A percentile compares a stretch with the other conserved stretches of the same genome.
Evolutionary conservation across 768 basidiomycete species (phyloP).

Genomic region (Phlebiopsis flavidoalba): DNA sequence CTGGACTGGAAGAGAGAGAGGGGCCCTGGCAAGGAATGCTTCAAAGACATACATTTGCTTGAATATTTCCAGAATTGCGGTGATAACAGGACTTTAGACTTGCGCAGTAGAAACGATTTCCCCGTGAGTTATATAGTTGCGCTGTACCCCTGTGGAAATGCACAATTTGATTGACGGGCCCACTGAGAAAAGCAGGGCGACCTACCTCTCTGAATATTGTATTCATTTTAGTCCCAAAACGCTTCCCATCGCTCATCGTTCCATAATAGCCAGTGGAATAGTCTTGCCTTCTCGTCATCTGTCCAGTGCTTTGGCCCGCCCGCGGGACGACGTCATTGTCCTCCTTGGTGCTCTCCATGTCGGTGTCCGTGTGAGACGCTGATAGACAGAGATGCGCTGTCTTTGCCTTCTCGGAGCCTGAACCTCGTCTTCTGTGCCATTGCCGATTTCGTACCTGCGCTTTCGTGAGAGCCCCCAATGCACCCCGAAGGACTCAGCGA

Average conservation of each 20-base stretch:
- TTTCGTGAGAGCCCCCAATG: neutral
- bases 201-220: constrained; percentile 74
- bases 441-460: constrained; percentile 1
- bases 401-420: constrained; percentile 8
- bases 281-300: constrained; percentile 73
- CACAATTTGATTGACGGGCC: neutral
- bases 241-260: constrained; percentile 78
- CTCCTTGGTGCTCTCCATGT: neutral
- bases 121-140: constrained; percentile 68
- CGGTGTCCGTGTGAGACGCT: neutral
- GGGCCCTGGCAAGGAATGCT: constrained; percentile 37
- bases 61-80: constrained; percentile 79
- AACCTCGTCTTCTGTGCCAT: neutral
- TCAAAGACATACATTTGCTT: constrained; percentile 79
- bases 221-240: constrained; percentile 74
- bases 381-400: constrained; percentile 7
- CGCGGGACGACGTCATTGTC: constrained; percentile 14
- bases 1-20: constrained; percentile 20
- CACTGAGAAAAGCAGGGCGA: constrained; percentile 10
- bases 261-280: constrained; percentile 77
- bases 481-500: neutral
- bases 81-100: constrained; percentile 81
- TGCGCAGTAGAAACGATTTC: constrained; percentile 83
- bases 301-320: constrained; percentile 82
- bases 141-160: constrained; percentile 56